phyloP scores from a whole-genome alignment of 345 rosid species.

The Ailanthus altissimus region DNA sequence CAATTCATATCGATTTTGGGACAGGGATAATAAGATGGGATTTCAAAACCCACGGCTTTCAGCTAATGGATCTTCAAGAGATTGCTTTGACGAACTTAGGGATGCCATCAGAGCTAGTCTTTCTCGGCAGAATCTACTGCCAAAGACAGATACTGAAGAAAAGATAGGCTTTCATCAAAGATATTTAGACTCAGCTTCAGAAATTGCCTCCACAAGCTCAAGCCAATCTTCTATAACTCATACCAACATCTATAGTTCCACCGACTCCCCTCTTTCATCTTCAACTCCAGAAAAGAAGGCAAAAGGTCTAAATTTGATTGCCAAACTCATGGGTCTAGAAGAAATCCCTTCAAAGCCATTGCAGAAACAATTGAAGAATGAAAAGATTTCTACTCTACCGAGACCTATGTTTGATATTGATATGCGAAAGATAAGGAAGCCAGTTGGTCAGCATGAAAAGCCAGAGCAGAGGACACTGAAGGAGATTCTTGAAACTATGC shows the following conservation, averaged over 20 bases:
- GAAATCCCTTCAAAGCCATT: constrained; percentile 46
- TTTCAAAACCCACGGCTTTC: constrained; percentile 37
- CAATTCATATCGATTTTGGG: constrained; percentile 40
- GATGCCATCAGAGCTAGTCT: constrained; percentile 58
- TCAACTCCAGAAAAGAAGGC: constrained; percentile 33
- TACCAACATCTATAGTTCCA: constrained; percentile 35
- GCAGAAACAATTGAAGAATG: constrained; percentile 29
- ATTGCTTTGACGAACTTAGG: constrained; percentile 65
- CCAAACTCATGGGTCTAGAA: constrained; percentile 94
- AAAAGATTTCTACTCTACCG: constrained; percentile 25
- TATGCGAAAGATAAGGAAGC: constrained; percentile 40
- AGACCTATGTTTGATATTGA: constrained; percentile 38
- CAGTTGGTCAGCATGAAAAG: constrained; percentile 28
- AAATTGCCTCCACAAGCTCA: constrained; percentile 67
- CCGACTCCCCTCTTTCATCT: constrained; percentile 37
- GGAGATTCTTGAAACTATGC: constrained; percentile 54
- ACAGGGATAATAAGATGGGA: constrained; percentile 23
- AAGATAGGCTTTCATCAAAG: constrained; percentile 29
- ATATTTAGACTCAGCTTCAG: constrained; percentile 42
- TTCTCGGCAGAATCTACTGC: constrained; percentile 58
- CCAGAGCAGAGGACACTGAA: constrained; percentile 35
- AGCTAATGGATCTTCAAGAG: constrained; percentile 49
- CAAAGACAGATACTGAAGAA: constrained; percentile 27
- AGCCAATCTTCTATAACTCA: constrained; percentile 51
- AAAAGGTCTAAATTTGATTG: constrained; percentile 64